A percentile compares a stretch with the other conserved stretches of the same genome.
Conservation (phyloP, 176 grass and related monocot species). For the Musa schizocarpa region DNA sequence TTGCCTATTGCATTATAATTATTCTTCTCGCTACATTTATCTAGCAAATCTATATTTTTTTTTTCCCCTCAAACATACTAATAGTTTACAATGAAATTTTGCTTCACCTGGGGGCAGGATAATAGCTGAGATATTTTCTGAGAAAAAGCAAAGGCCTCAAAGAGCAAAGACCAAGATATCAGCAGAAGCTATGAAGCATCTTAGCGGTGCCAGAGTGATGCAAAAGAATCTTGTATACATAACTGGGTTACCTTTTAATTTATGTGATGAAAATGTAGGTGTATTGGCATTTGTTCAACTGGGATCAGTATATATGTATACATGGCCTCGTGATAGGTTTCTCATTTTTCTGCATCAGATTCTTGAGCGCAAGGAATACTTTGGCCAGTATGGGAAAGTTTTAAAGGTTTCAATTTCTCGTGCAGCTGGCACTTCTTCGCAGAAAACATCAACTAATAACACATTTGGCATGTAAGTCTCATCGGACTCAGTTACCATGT, state of each 20-base stretch:
- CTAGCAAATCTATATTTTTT: not conserved
- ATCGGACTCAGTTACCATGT: not conserved
- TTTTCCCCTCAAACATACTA: not conserved
- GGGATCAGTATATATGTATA: not conserved
- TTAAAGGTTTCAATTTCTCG: conserved; percentile 94
- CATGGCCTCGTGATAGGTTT: not conserved
- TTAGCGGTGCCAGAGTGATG: conserved; percentile 81
- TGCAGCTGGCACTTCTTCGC: conserved; percentile 49
- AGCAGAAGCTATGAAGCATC: conserved; percentile 82
- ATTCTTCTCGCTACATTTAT: not conserved
- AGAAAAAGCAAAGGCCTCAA: conserved; percentile 87
- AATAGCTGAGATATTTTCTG: conserved; percentile 57
- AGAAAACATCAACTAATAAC: conserved; percentile 52
- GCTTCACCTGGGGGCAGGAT: conserved; percentile 30
- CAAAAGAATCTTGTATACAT: conserved; percentile 97
- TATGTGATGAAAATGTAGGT: conserved; percentile 78
- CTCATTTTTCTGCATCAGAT: conserved; percentile 25
- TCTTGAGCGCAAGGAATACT: conserved; percentile 94
- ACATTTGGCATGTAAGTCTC: conserved; percentile 77
- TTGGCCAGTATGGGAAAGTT: conserved; percentile 96
- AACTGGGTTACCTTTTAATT: conserved; percentile 79
- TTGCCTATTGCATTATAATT: conserved; percentile 3
- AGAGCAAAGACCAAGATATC: conserved; percentile 60
- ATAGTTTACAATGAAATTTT: conserved; percentile 9
- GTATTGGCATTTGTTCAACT: conserved; percentile 6